These are phyloP conservation scores for Arthrobotrys conoides DNA, from an alignment of 2,329 filamentous ascomycete genomes.

Conservation along the genomic window DNA sequence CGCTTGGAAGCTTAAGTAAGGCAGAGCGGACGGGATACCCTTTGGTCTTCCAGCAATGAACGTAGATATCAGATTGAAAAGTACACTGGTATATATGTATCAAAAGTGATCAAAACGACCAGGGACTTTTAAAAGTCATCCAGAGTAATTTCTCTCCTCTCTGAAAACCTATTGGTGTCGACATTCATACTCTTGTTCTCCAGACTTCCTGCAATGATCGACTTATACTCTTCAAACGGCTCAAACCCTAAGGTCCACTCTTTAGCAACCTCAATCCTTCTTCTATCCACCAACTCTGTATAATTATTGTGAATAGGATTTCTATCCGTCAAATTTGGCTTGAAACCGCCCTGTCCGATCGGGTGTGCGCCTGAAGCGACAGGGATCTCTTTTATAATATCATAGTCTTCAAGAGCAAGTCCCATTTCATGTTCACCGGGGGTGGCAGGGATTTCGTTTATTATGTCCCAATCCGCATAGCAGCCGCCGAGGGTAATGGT, in stretches of 20 bases:
- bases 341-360: background rate
- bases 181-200: background rate
- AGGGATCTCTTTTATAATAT: background rate
- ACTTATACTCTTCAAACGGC: constrained; percentile 1
- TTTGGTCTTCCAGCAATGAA: background rate
- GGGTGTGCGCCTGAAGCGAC: background rate
- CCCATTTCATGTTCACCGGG: constrained; percentile 10
- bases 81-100: no score
- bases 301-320: constrained; percentile 5
- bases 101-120: no score
- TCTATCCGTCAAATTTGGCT: background rate
- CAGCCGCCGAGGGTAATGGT: constrained; percentile 15
- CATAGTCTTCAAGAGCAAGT: background rate
- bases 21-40: constrained; percentile 18
- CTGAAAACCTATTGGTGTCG: background rate
- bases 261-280: constrained; percentile 12
- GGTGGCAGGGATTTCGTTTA: constrained; percentile 2
- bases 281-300: constrained; percentile 15
- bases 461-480: constrained; percentile 27
- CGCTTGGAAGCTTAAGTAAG: constrained; percentile 12
- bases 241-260: constrained; percentile 17
- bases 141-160: background rate
- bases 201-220: constrained; percentile 7
- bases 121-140: background rate
- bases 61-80: background rate